Conservation (phyloP, 2,329 filamentous ascomycete species). For the Lomentospora prolificans region DNA sequence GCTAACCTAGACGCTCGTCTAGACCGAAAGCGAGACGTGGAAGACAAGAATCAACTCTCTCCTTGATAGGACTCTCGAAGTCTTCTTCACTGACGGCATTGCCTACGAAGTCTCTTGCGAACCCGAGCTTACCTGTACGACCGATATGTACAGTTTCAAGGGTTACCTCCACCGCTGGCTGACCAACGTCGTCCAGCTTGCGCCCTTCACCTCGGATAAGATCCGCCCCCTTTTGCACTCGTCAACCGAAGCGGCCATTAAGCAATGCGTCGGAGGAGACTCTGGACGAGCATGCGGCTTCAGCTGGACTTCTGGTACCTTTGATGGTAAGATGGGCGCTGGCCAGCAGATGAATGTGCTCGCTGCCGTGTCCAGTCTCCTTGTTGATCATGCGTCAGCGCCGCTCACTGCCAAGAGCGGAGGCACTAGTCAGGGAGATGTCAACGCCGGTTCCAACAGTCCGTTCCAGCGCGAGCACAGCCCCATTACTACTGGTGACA, state of each 20-base stretch:
- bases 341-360: constrained; percentile 52
- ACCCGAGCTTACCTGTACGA: constrained; percentile 41
- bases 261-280: constrained; percentile 42
- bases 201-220: constrained; percentile 39
- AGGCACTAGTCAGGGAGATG: constrained; percentile 39
- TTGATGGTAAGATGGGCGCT: constrained; percentile 45
- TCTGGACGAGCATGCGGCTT: constrained; percentile 42
- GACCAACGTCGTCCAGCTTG: constrained; percentile 40
- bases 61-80: constrained; percentile 30
- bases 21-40: constrained; percentile 33
- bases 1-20: constrained; percentile 11
- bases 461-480: constrained; percentile 21
- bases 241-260: constrained; percentile 43
- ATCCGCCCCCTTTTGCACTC: constrained; percentile 41
- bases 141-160: constrained; percentile 56
- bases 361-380: constrained; percentile 41
- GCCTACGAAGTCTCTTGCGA: constrained; percentile 58
- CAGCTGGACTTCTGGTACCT: constrained; percentile 39
- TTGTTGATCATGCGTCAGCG: constrained; percentile 30
- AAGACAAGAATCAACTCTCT: constrained; percentile 39
- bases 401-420: constrained; percentile 38
- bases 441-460: constrained; percentile 29
- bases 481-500: constrained; percentile 32
- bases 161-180: constrained; percentile 50
- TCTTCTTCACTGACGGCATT: constrained; percentile 39